These are phyloP conservation scores for Coemansia sp. DNA, from an alignment of 192 early-diverging fungal species.

Conservation along the genomic window DNA sequence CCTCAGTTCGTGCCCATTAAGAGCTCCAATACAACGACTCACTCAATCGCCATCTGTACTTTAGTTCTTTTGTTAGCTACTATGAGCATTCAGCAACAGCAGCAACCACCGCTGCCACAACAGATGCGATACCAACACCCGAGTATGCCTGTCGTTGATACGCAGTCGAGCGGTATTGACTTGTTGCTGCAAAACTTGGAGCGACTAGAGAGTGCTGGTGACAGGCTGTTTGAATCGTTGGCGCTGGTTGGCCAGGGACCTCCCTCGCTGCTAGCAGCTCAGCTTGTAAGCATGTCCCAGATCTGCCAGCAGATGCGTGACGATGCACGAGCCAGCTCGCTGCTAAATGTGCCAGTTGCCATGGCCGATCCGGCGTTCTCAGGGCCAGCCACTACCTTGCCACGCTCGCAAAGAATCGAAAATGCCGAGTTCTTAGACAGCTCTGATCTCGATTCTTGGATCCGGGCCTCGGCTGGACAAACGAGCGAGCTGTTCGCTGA, in stretches of 20 bases:
- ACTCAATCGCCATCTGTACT: no score
- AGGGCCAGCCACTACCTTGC: constrained; percentile 4
- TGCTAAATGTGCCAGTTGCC: constrained; percentile 35
- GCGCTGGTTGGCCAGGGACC: constrained; percentile 49
- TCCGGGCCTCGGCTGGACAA: constrained; percentile 21
- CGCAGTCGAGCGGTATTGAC: constrained; percentile 21
- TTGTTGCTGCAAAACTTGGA: constrained; percentile 32
- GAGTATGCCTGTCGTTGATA: constrained; percentile 11
- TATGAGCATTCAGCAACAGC: constrained; percentile 7
- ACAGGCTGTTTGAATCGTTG: constrained; percentile 44
- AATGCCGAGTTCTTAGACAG: background rate
- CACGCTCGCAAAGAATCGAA: constrained; percentile 6
- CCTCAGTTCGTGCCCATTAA: no score
- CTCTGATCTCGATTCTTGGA: constrained; percentile 23
- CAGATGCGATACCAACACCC: background rate
- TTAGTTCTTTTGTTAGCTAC: no score
- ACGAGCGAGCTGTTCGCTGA: constrained; percentile 40
- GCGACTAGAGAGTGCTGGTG: constrained; percentile 34
- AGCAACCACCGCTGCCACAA: background rate
- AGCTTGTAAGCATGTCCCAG: constrained; percentile 45
- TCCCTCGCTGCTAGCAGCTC: constrained; percentile 48
- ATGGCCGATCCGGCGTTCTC: constrained; percentile 8
- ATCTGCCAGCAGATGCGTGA: constrained; percentile 44
- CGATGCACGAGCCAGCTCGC: constrained; percentile 10
- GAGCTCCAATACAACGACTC: no score